Evolutionary conservation across 2,329 filamentous ascomycete species (phyloP).

Genomic region (Claviceps pazoutovae): DNA sequence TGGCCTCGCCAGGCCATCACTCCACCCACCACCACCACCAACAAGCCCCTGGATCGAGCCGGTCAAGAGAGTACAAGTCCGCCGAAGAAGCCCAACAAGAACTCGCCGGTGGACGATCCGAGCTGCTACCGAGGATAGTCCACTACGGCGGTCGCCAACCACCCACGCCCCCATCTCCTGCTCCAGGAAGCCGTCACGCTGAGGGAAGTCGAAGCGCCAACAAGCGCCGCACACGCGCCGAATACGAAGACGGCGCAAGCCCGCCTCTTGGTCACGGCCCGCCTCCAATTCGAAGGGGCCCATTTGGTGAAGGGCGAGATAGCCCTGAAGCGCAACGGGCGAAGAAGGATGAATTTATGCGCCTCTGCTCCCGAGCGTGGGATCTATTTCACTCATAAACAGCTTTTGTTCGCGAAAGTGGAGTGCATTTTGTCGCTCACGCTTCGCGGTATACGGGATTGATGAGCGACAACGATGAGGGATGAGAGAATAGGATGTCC

Average conservation of each 20-base stretch:
- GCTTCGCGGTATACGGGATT: not conserved
- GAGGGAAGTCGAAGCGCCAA: conserved; percentile 44
- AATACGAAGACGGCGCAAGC: conserved; percentile 87
- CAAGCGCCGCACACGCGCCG: conserved; percentile 67
- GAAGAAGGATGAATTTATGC: conserved; percentile 88
- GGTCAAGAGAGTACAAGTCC: conserved; percentile 79
- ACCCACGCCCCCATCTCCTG: conserved; percentile 75
- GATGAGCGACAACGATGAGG: too few relatives aligned
- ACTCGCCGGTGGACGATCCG: conserved; percentile 78
- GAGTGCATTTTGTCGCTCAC: not conserved
- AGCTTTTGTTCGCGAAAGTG: too few relatives aligned
- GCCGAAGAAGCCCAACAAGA: conserved; percentile 92
- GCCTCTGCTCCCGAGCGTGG: conserved; percentile 80
- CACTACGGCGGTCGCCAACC: conserved; percentile 93
- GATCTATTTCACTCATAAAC: conserved; percentile 85
- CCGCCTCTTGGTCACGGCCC: conserved; percentile 71
- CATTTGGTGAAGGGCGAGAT: conserved; percentile 70
- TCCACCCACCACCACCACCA: conserved; percentile 24
- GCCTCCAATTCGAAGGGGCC: conserved; percentile 44
- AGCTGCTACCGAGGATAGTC: conserved; percentile 82
- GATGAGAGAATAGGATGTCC: too few relatives aligned
- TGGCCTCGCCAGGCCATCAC: conserved; percentile 67
- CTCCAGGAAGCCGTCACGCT: conserved; percentile 34
- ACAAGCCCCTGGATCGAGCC: conserved; percentile 41
- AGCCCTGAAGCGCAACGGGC: conserved; percentile 68